Base-by-base conservation (phyloP, 495 filamentous ascomycete species). In the Penicillium coffeae region DNA sequence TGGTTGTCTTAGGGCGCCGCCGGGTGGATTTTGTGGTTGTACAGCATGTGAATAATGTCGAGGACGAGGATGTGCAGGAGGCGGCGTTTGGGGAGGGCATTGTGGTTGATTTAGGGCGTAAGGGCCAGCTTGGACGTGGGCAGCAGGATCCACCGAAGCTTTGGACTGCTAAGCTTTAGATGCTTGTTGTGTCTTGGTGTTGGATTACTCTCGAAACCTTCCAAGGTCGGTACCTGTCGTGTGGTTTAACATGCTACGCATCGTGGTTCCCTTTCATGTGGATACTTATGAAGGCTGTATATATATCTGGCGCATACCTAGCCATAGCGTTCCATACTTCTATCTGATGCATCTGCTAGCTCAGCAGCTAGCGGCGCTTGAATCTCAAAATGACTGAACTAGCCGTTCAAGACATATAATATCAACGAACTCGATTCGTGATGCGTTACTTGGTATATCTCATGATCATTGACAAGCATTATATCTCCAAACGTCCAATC, bases 51-150 rank as follows among this genome's bases (percentile, higher is more conserved):
- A 98, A 94, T 68, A 90, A 88, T 3, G 85, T 91, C 30, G 80
- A 66, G 10, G 72, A 80, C 2, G 93, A 97, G 73, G 93, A 98
- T 68, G 93, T 88, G 57, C 88, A 97, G 72, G 91, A 96, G 73
- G 82, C 88, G 3, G 72, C 66, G 33, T 69, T 88, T 58, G 61
- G 55, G 32, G 70, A 72, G 42, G 69, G 69, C 0, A 41, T 69
- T 34, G 59, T 60, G 10, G 61, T 70, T 47, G 60, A 68, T 46
- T 42, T 75, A 48, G 60, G 52, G 3, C 21, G n/a, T 3, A 61
- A 51, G 21, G 60, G 54, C 15, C 58, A 64, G 46, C 51, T 54
- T 51, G 52, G 48, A 36, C 55, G 54, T 45, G 53, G 50, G 59
- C 61, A 72, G 69, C 64, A 69, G 65, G 53, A 52, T 59, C 48